Base-by-base conservation (phyloP, 2,329 filamentous ascomycete species). In the Aspergillus costaricaensis region DNA sequence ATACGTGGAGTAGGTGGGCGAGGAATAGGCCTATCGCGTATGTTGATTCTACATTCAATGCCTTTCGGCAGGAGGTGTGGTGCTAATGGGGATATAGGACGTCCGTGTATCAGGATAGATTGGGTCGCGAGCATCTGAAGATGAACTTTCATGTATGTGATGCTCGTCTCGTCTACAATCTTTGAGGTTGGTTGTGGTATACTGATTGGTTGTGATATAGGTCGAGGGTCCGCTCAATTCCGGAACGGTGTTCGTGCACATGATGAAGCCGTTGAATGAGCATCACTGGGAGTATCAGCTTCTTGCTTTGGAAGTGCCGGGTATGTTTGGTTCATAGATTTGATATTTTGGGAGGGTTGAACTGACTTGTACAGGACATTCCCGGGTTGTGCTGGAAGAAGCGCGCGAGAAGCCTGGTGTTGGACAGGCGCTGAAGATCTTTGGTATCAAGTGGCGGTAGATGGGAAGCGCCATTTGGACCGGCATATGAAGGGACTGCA, bases 1-100 rank as follows among this genome's bases (percentile, higher is more conserved):
- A 88, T 61, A 93, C 90, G 1, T 84, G 82, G 74, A 95, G 89
- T 74, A 91, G 91, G 71, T 96, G 92, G 92, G 88, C 90, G 21
- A 77, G 85, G 58, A 86, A 86, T 61, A 77, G 86, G 60, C 82
- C 81, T 19, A 82, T 88, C 65, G 81, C 83, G 68, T 81, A 74
- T 67, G 77, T 61, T 17, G 14, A 4, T 56, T 47, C 39, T n/a
- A n/a, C n/a, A n/a, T n/a, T n/a, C n/a, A n/a, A n/a, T 17, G 36
- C 9, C 12, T 25, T 6, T 27, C 25, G 25, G 25, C 7, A 3
- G 4, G 10, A 12, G 14, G 17, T 5, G 17, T 5, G 38, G 47
- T 68, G 65, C 65, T 67, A 55, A 79, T 78, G 52, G 79, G 54
- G 27, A 12, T 48, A 2, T 63, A 90, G 88, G 4, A 89, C 89